Conservation (phyloP, 805 yeast genomes). For the Kregervanrija pseudodelftensis region DNA sequence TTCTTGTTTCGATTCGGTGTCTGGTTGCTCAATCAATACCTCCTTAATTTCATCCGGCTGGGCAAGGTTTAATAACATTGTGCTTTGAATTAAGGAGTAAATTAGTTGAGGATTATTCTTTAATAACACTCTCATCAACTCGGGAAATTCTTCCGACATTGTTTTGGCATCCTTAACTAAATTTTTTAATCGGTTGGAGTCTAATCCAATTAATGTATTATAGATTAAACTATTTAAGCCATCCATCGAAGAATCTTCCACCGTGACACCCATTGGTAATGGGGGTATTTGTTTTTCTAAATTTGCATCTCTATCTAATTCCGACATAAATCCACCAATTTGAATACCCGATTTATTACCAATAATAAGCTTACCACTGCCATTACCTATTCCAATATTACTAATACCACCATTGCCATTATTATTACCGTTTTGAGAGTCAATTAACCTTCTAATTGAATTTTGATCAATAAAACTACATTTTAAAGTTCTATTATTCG, state of each 20-base stretch:
- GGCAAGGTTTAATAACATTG: constrained; percentile 35
- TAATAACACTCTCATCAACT: constrained; percentile 51
- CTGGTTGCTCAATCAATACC: constrained; percentile 4
- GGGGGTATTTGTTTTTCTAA: constrained; percentile 34
- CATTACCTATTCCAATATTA: background rate
- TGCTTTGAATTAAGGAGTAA: constrained; percentile 73
- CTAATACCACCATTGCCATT: constrained; percentile 1
- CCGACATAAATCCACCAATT: constrained; percentile 1
- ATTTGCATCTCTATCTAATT: constrained; percentile 7
- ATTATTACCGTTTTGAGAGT: constrained; percentile 6
- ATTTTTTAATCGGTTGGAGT: constrained; percentile 38
- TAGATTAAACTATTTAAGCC: constrained; percentile 38
- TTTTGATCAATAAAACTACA: constrained; percentile 68
- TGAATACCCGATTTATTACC: background rate
- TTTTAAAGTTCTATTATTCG: constrained; percentile 42
- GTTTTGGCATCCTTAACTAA: constrained; percentile 51
- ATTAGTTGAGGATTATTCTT: constrained; percentile 73
- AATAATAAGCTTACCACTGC: background rate
- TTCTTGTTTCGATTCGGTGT: background rate
- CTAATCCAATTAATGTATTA: constrained; percentile 37
- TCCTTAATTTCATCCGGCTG: constrained; percentile 17
- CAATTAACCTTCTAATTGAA: constrained; percentile 17
- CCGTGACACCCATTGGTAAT: constrained; percentile 47
- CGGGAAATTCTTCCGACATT: constrained; percentile 51
- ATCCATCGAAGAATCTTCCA: constrained; percentile 27